Conservation (phyloP, 1,284 basidiomycete species). For the Coniferiporia sulphurascens region DNA sequence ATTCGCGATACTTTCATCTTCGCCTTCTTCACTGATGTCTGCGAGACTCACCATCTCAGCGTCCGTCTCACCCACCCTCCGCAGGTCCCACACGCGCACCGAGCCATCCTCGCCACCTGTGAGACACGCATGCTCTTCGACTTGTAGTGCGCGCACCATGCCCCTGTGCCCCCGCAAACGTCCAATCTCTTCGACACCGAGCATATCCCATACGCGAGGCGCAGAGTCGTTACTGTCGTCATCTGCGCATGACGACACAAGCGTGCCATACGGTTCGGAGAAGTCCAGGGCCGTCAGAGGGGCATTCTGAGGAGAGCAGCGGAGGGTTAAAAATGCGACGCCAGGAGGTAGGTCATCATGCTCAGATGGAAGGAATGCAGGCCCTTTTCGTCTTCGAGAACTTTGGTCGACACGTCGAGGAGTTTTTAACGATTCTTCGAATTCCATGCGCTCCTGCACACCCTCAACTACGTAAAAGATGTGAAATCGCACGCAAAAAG, state of each 20-base stretch:
- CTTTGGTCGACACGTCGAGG: conserved; percentile 49
- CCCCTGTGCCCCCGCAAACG: conserved; percentile 13
- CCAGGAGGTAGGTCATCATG: conserved; percentile 94
- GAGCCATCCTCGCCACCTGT: conserved; percentile 88
- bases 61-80: conserved; percentile 68
- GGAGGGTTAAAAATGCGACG: conserved; percentile 89
- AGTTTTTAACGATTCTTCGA: conserved; percentile 44
- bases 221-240: conserved; percentile 54
- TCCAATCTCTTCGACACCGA: conserved; percentile 77
- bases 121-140: conserved; percentile 87
- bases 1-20: conserved; percentile 48
- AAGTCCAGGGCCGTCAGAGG: conserved; percentile 91
- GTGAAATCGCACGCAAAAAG: conserved; percentile 12
- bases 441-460: conserved; percentile 76
- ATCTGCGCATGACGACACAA: conserved; percentile 78
- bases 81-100: conserved; percentile 84
- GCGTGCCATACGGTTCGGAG: conserved; percentile 92
- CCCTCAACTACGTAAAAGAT: conserved; percentile 62
- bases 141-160: conserved; percentile 84
- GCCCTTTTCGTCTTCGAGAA: conserved; percentile 78
- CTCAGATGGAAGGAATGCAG: conserved; percentile 94
- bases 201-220: conserved; percentile 85
- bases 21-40: conserved; percentile 56
- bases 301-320: conserved; percentile 48
- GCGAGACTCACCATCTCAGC: conserved; percentile 44